These are phyloP conservation scores for Penicillium atrosanguineum DNA, from an alignment of 495 filamentous ascomycete genomes.

Conservation along the genomic window DNA sequence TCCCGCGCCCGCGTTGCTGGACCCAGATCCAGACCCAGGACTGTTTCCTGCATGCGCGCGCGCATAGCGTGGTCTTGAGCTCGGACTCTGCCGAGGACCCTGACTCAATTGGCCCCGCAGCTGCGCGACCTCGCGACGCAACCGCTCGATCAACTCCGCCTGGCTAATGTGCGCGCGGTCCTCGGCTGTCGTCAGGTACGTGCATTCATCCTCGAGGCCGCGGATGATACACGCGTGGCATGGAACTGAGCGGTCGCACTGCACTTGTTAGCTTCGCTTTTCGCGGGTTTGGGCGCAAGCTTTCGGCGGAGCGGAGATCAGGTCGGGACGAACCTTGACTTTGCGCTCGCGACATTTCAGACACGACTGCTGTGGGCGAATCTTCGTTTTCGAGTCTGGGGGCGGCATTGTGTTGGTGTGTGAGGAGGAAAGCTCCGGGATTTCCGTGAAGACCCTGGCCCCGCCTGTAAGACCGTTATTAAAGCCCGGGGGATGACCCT, in stretches of 20 bases:
- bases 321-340: conserved; percentile 28
- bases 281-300: no score
- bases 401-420: conserved; percentile 3
- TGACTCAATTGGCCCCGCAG: conserved; percentile 20
- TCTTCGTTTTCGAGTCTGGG: conserved; percentile 23
- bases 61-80: neutral
- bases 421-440: neutral
- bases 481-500: neutral
- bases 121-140: conserved; percentile 30
- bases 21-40: neutral
- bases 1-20: neutral
- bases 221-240: conserved; percentile 32
- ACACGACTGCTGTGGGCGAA: conserved; percentile 34
- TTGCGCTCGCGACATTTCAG: conserved; percentile 35
- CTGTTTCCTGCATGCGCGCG: neutral
- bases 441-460: neutral
- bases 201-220: conserved; percentile 32
- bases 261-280: neutral
- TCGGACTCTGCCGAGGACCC: conserved; percentile 5
- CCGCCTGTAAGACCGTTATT: neutral
- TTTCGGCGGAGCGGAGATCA: conserved; percentile 30
- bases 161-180: conserved; percentile 35
- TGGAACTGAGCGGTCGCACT: conserved; percentile 35
- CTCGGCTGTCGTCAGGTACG: conserved; percentile 32
- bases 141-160: conserved; percentile 29